Percentiles rank a stretch among this genome's conserved stretches.
phyloP scores from a whole-genome alignment of 75 land plant genomes.

The Cunninghamia lanceolata region DNA sequence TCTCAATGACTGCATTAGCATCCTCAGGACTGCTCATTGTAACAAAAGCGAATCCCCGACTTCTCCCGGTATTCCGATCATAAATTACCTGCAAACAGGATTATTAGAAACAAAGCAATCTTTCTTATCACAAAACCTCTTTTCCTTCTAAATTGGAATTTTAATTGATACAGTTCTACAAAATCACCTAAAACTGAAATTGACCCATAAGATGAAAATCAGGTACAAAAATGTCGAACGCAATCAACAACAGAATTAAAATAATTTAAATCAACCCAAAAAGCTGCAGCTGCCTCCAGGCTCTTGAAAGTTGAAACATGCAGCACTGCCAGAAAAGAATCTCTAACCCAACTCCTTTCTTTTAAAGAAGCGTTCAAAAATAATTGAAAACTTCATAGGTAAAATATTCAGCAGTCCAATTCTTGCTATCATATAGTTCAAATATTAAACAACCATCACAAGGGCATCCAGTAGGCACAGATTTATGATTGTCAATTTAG shows the following conservation, averaged over 20 bases:
- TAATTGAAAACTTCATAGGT: background rate
- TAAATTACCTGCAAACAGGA: conserved; percentile 67
- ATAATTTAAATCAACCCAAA: background rate
- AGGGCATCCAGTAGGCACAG: background rate
- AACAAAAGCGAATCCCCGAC: conserved; percentile 96
- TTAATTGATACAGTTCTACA: background rate
- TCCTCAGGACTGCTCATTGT: conserved; percentile 85
- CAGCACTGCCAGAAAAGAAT: background rate
- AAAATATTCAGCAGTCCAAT: background rate
- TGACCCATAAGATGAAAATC: background rate
- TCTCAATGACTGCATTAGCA: conserved; percentile 58
- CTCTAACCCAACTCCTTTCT: background rate
- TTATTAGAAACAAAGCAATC: background rate
- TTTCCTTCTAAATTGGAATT: background rate
- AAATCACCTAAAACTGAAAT: background rate
- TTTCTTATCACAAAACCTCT: background rate
- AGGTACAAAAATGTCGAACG: no score
- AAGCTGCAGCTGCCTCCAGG: background rate
- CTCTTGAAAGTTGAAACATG: background rate
- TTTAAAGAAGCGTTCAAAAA: background rate
- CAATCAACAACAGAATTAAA: background rate
- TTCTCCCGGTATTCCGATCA: conserved; percentile 69
- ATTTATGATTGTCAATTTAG: no score
- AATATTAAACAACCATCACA: background rate
- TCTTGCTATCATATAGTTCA: background rate